These are phyloP conservation scores for Vigna hirtella DNA, from an alignment of 306 rosid species.

Conservation along the genomic window DNA sequence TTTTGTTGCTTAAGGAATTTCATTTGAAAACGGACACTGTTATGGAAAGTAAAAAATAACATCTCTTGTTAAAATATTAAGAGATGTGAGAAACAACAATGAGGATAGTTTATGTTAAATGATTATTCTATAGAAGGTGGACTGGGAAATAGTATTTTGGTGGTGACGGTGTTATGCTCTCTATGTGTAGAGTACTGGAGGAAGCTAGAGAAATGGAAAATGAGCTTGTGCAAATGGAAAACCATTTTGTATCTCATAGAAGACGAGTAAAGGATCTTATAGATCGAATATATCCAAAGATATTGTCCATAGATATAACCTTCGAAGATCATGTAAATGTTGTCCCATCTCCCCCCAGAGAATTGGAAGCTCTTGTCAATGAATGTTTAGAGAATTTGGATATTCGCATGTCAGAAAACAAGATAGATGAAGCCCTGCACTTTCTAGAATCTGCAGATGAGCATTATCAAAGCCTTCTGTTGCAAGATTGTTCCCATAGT, in stretches of 20 bases:
- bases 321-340: constrained; percentile 39
- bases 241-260: constrained; percentile 62
- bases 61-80: too few relatives aligned
- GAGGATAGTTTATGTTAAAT: background rate
- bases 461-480: constrained; percentile 52
- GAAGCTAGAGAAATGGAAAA: constrained; percentile 60
- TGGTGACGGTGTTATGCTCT: background rate
- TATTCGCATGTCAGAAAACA: constrained; percentile 62
- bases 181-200: constrained; percentile 61
- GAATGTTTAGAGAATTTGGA: constrained; percentile 69
- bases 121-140: constrained; percentile 8
- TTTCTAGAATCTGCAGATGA: constrained; percentile 61
- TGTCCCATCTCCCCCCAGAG: constrained; percentile 42
- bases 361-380: constrained; percentile 56
- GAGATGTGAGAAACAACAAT: background rate
- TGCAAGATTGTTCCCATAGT: constrained; percentile 43
- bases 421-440: constrained; percentile 65
- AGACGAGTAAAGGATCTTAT: constrained; percentile 56
- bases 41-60: too few relatives aligned
- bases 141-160: constrained; percentile 4
- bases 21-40: too few relatives aligned
- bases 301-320: constrained; percentile 47
- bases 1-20: too few relatives aligned
- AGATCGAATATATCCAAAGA: constrained; percentile 56
- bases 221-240: constrained; percentile 68